phyloP scores from a whole-genome alignment of 805 yeast genomes.

The Sungouiella blattae region DNA sequence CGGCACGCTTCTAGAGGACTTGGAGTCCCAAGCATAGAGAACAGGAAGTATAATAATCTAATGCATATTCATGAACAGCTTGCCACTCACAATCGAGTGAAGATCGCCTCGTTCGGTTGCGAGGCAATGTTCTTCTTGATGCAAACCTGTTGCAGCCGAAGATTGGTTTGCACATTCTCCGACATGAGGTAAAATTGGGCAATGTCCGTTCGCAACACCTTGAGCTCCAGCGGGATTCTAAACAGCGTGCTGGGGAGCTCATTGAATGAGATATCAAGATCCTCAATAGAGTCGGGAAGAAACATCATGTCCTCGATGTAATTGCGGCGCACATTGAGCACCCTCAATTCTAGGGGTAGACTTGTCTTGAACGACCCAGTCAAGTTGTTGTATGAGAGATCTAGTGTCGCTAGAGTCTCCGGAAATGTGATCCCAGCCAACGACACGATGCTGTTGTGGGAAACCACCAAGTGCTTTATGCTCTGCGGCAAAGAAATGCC shows the following conservation, averaged over 20 bases:
- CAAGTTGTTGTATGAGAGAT: conserved; percentile 5
- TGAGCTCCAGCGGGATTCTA: conserved; percentile 1
- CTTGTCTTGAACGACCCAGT: neutral
- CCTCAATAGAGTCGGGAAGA: conserved; percentile 4
- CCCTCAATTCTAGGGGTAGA: neutral
- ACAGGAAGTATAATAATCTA: too few species aligned
- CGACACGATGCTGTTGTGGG: conserved; percentile 2
- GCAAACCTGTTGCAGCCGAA: conserved; percentile 1
- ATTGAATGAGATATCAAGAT: conserved; percentile 7
- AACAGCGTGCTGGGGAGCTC: conserved; percentile 2
- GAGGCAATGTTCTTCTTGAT: conserved; percentile 5
- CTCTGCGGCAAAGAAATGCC: conserved; percentile 1
- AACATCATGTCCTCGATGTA: conserved; percentile 1
- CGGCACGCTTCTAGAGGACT: conserved; percentile 17
- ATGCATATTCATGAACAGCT: too few species aligned
- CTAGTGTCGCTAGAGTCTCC: conserved; percentile 1
- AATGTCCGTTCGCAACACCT: conserved; percentile 3
- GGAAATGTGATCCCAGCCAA: conserved; percentile 3
- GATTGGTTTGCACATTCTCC: conserved; percentile 1
- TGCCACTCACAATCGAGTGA: too few species aligned
- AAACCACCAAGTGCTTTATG: conserved; percentile 3
- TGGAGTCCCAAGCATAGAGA: too few species aligned
- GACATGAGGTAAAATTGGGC: conserved; percentile 6
- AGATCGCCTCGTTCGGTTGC: neutral
- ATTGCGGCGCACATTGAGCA: conserved; percentile 5